These are phyloP conservation scores for Rhizopus microsporus DNA, from an alignment of 371 early-diverging fungal species.

Conservation along the genomic window DNA sequence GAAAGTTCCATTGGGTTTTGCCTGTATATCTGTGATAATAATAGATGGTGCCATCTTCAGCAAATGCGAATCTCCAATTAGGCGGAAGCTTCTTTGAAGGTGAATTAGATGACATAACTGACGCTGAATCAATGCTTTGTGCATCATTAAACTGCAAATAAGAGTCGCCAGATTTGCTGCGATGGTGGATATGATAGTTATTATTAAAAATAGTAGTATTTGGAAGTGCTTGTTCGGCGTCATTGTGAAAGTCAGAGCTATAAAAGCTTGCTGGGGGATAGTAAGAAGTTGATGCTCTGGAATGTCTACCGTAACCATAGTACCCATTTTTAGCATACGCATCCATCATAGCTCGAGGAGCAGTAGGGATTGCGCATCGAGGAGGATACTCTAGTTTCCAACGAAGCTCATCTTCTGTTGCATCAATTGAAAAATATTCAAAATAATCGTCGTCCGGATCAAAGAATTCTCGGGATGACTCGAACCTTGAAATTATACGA, in stretches of 20 bases:
- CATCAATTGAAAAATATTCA: constrained; percentile 31
- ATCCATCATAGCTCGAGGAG: constrained; percentile 40
- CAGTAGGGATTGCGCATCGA: constrained; percentile 29
- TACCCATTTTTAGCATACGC: constrained; percentile 26
- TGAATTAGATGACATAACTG: background rate
- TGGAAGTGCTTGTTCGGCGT: background rate
- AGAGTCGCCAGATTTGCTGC: background rate
- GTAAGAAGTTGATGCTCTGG: constrained; percentile 1
- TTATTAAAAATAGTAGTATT: background rate
- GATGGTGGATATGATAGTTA: background rate
- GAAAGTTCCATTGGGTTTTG: constrained; percentile 49
- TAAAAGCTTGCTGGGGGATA: background rate
- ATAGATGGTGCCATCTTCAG: constrained; percentile 36
- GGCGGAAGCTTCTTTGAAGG: constrained; percentile 20
- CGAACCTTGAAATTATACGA: constrained; percentile 9
- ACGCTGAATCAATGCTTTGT: background rate
- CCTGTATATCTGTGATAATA: constrained; percentile 44
- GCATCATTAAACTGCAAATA: background rate
- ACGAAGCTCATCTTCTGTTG: constrained; percentile 18
- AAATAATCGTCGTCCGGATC: constrained; percentile 44
- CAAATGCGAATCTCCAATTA: constrained; percentile 42
- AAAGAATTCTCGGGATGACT: constrained; percentile 38
- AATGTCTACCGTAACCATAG: constrained; percentile 17
- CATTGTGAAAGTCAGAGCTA: too few species aligned
- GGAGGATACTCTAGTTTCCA: constrained; percentile 30